Evolutionary conservation across 148 eudicot species (phyloP).

Genomic region (Suaeda aralocaspica): DNA sequence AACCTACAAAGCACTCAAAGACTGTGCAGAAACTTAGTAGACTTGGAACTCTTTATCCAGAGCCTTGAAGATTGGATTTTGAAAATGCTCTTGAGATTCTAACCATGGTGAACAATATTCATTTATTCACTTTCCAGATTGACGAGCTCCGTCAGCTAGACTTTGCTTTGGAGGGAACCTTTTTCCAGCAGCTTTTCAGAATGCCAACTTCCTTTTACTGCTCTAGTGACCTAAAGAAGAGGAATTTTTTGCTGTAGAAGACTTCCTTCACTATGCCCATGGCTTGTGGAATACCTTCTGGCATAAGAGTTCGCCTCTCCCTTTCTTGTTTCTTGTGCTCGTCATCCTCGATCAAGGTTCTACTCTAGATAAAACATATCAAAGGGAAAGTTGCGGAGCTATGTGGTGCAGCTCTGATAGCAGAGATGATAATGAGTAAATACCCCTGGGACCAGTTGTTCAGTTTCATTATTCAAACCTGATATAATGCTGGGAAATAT

Average conservation of each 20-base stretch:
- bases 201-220: conserved; percentile 61
- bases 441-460: conserved; percentile 65
- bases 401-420: conserved; percentile 63
- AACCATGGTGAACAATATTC: conserved; percentile 36
- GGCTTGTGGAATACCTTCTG: conserved; percentile 77
- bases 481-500: conserved; percentile 54
- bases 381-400: conserved; percentile 52
- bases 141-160: conserved; percentile 67
- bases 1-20: conserved; percentile 48
- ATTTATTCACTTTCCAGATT: conserved; percentile 48
- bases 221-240: conserved; percentile 58
- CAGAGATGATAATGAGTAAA: conserved; percentile 33
- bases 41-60: conserved; percentile 49
- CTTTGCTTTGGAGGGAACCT: conserved; percentile 63
- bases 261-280: conserved; percentile 62
- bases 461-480: conserved; percentile 52
- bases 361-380: conserved; percentile 74
- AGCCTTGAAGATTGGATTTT: conserved; percentile 61
- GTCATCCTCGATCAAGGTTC: conserved; percentile 68
- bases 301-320: conserved; percentile 59
- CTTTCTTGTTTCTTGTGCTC: conserved; percentile 52
- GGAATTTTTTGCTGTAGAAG: conserved; percentile 61
- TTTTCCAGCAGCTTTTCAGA: conserved; percentile 70
- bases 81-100: conserved; percentile 41
- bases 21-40: conserved; percentile 46